These are phyloP conservation scores for Cornus florida DNA, from an alignment of 148 eudicot genomes.

Conservation along the genomic window DNA sequence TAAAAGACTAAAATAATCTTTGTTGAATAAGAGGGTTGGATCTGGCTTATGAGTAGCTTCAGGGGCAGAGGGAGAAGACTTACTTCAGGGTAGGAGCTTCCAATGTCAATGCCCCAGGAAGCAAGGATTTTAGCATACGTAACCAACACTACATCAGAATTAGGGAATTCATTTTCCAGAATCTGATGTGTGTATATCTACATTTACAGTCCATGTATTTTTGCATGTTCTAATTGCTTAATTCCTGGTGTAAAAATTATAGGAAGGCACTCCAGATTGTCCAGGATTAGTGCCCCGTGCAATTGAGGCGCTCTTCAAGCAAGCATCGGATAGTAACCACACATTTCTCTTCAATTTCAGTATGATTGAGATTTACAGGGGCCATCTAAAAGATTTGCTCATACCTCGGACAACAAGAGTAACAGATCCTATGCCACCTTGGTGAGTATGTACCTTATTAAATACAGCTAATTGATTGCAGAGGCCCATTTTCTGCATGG, in stretches of 20 bases:
- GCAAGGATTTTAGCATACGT: too few relatives aligned
- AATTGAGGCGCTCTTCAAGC: conserved; percentile 19
- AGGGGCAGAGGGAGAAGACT: too few relatives aligned
- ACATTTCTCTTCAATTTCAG: conserved; percentile 19
- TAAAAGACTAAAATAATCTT: too few relatives aligned
- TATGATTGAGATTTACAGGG: conserved; percentile 29
- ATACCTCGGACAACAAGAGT: conserved; percentile 11
- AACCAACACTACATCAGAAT: too few relatives aligned
- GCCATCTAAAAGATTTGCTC: conserved; percentile 25
- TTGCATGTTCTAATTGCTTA: neutral
- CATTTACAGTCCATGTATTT: neutral
- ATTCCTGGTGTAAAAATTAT: neutral
- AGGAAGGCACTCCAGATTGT: conserved; percentile 19
- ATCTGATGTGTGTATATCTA: too few relatives aligned
- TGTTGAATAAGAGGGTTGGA: too few relatives aligned
- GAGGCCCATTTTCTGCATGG: neutral
- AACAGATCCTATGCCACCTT: conserved; percentile 11
- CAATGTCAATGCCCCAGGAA: too few relatives aligned
- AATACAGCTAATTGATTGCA: too few relatives aligned
- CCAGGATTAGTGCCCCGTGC: conserved; percentile 22
- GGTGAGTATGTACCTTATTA: conserved; percentile 5
- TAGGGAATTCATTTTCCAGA: too few relatives aligned
- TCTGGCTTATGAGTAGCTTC: too few relatives aligned
- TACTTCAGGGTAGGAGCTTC: too few relatives aligned
- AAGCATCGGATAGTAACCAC: conserved; percentile 20